phyloP scores from a whole-genome alignment of 2,329 filamentous ascomycete genomes.

The Nothopassalora personata region DNA sequence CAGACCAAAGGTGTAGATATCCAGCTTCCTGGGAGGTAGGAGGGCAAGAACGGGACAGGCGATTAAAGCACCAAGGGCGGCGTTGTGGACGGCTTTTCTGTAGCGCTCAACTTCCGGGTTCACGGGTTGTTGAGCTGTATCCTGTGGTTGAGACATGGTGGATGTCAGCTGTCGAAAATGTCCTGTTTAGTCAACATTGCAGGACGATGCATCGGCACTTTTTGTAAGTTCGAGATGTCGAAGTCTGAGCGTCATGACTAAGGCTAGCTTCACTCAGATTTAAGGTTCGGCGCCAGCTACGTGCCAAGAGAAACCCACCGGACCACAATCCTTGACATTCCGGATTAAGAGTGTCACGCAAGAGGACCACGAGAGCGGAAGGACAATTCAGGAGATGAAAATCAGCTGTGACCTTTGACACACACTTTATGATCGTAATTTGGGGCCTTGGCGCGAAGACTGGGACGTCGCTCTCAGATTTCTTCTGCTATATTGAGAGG shows the following conservation, averaged over 20 bases:
- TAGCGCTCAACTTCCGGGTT: constrained; percentile 27
- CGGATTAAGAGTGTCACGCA: neutral
- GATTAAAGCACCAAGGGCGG: constrained; percentile 47
- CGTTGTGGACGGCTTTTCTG: constrained; percentile 36
- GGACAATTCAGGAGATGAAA: too few species aligned
- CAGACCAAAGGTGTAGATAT: constrained; percentile 55
- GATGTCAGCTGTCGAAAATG: neutral
- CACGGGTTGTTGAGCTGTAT: neutral
- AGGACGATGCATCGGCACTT: neutral
- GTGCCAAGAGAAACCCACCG: neutral
- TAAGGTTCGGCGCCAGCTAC: neutral
- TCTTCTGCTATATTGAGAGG: too few species aligned
- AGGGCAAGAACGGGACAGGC: constrained; percentile 51
- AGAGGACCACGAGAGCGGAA: too few species aligned
- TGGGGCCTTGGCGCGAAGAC: too few species aligned
- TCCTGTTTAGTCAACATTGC: neutral
- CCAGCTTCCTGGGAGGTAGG: constrained; percentile 58
- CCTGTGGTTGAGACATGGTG: neutral
- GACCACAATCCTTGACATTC: neutral
- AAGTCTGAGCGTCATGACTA: neutral
- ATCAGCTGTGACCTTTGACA: too few species aligned
- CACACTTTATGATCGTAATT: too few species aligned
- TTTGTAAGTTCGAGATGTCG: neutral
- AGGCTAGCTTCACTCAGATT: neutral
- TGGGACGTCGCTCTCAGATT: too few species aligned